phyloP scores from a whole-genome alignment of 441 rosid species.

The Gossypium lobatum region DNA sequence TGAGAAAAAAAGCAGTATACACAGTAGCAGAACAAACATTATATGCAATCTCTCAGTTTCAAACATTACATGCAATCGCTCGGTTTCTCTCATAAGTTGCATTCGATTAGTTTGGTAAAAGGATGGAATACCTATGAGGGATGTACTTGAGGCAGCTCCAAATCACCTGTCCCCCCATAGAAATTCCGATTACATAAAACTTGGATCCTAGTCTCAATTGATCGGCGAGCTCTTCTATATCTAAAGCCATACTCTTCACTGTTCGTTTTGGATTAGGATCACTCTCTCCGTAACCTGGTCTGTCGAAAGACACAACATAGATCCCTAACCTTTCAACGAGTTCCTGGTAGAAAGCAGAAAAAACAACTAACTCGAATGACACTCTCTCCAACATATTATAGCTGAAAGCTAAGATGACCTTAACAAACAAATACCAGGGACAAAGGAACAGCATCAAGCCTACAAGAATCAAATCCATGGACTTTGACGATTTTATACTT shows the following conservation, averaged over 20 bases:
- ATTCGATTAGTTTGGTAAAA: not conserved
- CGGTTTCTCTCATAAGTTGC: not conserved
- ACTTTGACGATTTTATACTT: constrained; percentile 45
- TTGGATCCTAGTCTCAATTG: constrained; percentile 42
- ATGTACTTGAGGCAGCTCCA: constrained; percentile 60
- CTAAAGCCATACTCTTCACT: constrained; percentile 35
- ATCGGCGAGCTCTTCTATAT: constrained; percentile 55
- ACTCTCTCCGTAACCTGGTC: constrained; percentile 60
- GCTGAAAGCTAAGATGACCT: not conserved
- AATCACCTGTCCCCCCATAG: constrained; percentile 45
- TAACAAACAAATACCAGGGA: constrained; percentile 34
- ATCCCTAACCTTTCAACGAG: constrained; percentile 32
- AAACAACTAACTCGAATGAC: not conserved
- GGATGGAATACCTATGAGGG: constrained; percentile 39
- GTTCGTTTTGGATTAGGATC: constrained; percentile 47
- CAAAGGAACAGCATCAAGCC: constrained; percentile 30
- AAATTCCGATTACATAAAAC: constrained; percentile 36
- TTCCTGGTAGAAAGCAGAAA: constrained; percentile 31
- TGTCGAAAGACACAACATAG: constrained; percentile 43
- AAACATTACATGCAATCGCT: not conserved
- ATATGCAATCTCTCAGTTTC: not conserved
- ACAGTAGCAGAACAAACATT: not conserved
- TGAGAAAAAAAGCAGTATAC: not conserved
- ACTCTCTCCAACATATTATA: not conserved
- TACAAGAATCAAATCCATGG: constrained; percentile 44